These are phyloP conservation scores for Dysphania ambrosioides DNA, from an alignment of 148 eudicot genomes.

Conservation along the genomic window DNA sequence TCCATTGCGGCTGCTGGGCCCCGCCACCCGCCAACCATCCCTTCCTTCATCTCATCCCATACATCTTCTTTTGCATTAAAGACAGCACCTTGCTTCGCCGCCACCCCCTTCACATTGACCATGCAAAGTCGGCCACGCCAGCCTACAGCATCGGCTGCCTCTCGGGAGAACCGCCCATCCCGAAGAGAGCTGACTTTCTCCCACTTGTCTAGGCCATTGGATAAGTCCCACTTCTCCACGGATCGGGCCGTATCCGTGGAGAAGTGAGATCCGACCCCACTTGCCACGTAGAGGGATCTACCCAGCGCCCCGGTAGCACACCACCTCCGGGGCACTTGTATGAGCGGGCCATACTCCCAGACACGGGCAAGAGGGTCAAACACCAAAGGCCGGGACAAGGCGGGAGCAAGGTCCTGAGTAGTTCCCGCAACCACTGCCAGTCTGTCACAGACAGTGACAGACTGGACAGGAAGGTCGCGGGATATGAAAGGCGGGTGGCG, in stretches of 20 bases:
- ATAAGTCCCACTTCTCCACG: conserved; percentile 49
- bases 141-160: conserved; percentile 66
- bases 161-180: conserved; percentile 58
- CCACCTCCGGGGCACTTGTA: conserved; percentile 64
- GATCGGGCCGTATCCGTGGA: conserved; percentile 43
- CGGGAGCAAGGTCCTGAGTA: conserved; percentile 42
- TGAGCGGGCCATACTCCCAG: conserved; percentile 51
- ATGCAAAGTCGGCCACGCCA: conserved; percentile 58
- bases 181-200: conserved; percentile 28
- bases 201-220: conserved; percentile 30
- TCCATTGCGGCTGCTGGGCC: conserved; percentile 85
- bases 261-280: conserved; percentile 71
- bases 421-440: conserved; percentile 65
- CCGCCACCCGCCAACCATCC: conserved; percentile 72
- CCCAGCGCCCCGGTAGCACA: conserved; percentile 50
- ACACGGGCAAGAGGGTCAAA: conserved; percentile 36
- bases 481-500: conserved; percentile 70
- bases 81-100: conserved; percentile 54
- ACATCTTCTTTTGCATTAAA: conserved; percentile 35
- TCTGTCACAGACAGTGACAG: conserved; percentile 33
- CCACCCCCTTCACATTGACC: conserved; percentile 66
- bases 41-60: conserved; percentile 66
- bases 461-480: conserved; percentile 60
- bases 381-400: conserved; percentile 52
- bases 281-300: conserved; percentile 42